Base-by-base conservation (phyloP, 176 grass and related monocot genomes). In the Oryza longistaminata region DNA sequence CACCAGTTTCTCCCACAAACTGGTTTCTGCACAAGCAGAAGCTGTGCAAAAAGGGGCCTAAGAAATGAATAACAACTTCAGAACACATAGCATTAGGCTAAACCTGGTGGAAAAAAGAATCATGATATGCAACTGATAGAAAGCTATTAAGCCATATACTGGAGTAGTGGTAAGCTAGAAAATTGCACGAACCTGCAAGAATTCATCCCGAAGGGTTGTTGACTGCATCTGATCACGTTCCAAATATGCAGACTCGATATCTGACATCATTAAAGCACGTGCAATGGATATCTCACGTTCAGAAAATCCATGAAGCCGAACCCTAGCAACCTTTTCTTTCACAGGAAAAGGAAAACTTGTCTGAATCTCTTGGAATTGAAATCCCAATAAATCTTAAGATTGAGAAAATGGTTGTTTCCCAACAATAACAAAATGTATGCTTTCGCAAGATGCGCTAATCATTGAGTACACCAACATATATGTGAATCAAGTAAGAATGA, bases 191-290 rank as follows among this genome's bases (percentile, higher is more conserved):
- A 98, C 96, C 89, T 98, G 96, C 80, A 96, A 85, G 88, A 89
- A 98, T 67, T 98, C 96, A 53, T 98, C 96, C 45, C 88, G 85
- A 61, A 98, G 82, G 82, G 66, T 96, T 66, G 96, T 96, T 15
- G 96, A 98, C 74, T 98, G 93, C 96, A 96, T 98, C 90, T 98
- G 96, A 74, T 98, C 96, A 37, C 96, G 91, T 77, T 98, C 96
- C 87, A 98, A 80, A 91, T 92, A 98, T 73, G 91, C 96, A 85
- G 96, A 98, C 64, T 99, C 96, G 21, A 99, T 99, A 73, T 99
- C 96, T 78, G 96, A 99, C 93, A 94, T 96, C 96, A 99, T 95
- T 89, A 99, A 87, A 71, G 93, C 91, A n/a, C 93, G 87, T 49
- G 94, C 91, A 81, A 99, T 99, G 66, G 96, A 93, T 96, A 99